Evolutionary conservation across 371 early-diverging fungal species (phyloP), one percentile per base, ranked within the genome.

Genomic region (Rhizomucor pusillus): DNA sequence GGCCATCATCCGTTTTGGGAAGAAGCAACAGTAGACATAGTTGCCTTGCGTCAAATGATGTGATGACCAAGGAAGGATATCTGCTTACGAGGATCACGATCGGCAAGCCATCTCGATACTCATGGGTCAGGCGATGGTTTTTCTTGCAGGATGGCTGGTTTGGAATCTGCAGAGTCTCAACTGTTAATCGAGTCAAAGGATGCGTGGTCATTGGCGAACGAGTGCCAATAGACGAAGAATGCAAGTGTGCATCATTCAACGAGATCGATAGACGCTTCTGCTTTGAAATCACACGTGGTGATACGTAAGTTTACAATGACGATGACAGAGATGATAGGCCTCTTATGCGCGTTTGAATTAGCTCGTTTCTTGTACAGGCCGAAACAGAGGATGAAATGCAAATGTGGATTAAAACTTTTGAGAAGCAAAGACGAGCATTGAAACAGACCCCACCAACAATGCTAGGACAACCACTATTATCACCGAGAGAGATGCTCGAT

Each of bases 341-440:
- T n/a, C n/a, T n/a, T n/a, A n/a, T n/a, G n/a, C n/a, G n/a, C n/a
- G 29, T 54, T 14, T 66, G 45, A 54, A 9, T 24, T 43, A 58
- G 52, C 20, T 45, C 74, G 0, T 77, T 77, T 43, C 46, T 82
- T 20, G 39, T 86, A 7, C 85, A 87, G 61, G 86, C 89, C 1
- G 88, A 87, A 62, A 84, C 80, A 1, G 86, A 88, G 50, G 74
- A 81, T 9, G 88, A 87, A 11, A 62, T 87, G 77, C 63, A 75
- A 39, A 70, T 72, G 22, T 90, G 90, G 90, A 75, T 88, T 19
- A 55, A 51, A 57, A 45, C 73, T 54, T 22, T 82, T 70, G 59
- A 85, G 76, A 52, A 75, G 70, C 12, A 72, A 77, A 47, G 83
- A 73, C 37, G 25, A 1, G 41, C n/a, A 18, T 24, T 24, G 24